Conservation (phyloP, 192 early-diverging fungal genomes). For the Entomortierella chlamydospora region DNA sequence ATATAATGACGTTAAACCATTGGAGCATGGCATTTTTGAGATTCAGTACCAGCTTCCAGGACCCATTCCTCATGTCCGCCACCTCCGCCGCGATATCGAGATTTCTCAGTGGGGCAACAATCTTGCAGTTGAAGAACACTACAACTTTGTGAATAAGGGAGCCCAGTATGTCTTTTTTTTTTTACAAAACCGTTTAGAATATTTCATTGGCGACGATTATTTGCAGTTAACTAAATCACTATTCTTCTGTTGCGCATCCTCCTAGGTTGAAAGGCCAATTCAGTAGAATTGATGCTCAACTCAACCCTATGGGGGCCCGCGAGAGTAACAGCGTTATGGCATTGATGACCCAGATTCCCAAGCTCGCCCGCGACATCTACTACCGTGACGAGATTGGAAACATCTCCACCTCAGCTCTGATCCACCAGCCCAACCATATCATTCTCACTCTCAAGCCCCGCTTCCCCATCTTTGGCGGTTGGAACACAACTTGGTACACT, state of each 20-base stretch:
- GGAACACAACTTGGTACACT: slow-evolving; percentile 96
- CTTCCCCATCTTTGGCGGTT: slow-evolving; percentile 96
- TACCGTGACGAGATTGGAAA: slow-evolving; percentile 95
- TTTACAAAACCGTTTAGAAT: too few relatives aligned
- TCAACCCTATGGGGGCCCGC: slow-evolving; percentile 63
- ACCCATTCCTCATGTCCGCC: slow-evolving; percentile 67
- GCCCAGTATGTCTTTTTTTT: slow-evolving; percentile 70
- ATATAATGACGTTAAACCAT: slow-evolving; percentile 60
- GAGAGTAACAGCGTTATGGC: slow-evolving; percentile 50
- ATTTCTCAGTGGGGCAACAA: slow-evolving; percentile 89
- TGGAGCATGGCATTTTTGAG: slow-evolving; percentile 54
- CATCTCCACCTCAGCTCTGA: slow-evolving; percentile 89
- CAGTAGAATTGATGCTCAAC: slow-evolving; percentile 75
- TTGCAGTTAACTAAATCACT: background rate
- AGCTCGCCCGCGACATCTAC: slow-evolving; percentile 78
- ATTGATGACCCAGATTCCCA: slow-evolving; percentile 66
- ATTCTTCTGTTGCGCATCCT: background rate
- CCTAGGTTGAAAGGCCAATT: slow-evolving; percentile 72
- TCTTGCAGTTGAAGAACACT: slow-evolving; percentile 87
- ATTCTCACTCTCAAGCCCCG: slow-evolving; percentile 87
- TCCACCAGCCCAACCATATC: slow-evolving; percentile 57
- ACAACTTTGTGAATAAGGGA: slow-evolving; percentile 78
- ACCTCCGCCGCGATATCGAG: slow-evolving; percentile 76
- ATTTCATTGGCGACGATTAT: too few relatives aligned
- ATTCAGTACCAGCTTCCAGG: slow-evolving; percentile 77